phyloP scores from a whole-genome alignment of 1,284 basidiomycete species.

The Apiotrichum mycotoxinovorans region DNA sequence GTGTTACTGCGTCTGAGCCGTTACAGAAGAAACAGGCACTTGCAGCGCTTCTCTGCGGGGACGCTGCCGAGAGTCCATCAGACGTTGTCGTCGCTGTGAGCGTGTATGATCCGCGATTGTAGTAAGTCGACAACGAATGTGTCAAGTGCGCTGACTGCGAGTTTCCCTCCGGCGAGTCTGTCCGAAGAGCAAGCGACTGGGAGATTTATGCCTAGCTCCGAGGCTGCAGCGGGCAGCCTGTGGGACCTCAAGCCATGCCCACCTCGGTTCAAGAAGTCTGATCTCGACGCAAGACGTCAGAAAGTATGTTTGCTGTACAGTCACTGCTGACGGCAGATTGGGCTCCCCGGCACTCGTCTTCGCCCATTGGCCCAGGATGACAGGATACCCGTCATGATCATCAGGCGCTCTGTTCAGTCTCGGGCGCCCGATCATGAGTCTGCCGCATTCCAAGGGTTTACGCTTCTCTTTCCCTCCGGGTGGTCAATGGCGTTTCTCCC shows the following conservation, averaged over 20 bases:
- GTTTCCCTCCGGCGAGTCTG: constrained; percentile 31
- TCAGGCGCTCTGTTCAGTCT: constrained; percentile 66
- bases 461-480: constrained; percentile 72
- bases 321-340: constrained; percentile 53
- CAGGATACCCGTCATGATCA: constrained; percentile 72
- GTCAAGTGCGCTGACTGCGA: background rate
- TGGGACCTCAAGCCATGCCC: constrained; percentile 65
- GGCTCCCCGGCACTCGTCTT: constrained; percentile 70
- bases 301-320: constrained; percentile 54
- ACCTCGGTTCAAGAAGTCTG: constrained; percentile 73
- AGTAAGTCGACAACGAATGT: constrained; percentile 22
- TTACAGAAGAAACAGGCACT: constrained; percentile 63
- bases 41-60: constrained; percentile 59
- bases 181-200: background rate
- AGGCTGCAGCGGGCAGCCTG: constrained; percentile 42
- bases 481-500: constrained; percentile 84
- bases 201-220: background rate
- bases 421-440: background rate
- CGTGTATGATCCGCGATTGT: constrained; percentile 65
- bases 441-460: constrained; percentile 69
- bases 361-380: constrained; percentile 67
- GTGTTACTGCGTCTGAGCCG: constrained; percentile 38
- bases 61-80: constrained; percentile 64
- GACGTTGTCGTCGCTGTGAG: constrained; percentile 72
- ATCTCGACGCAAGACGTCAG: constrained; percentile 72